Base-by-base conservation (phyloP, 2,329 filamentous ascomycete species). In the Penicillium digitatum region DNA sequence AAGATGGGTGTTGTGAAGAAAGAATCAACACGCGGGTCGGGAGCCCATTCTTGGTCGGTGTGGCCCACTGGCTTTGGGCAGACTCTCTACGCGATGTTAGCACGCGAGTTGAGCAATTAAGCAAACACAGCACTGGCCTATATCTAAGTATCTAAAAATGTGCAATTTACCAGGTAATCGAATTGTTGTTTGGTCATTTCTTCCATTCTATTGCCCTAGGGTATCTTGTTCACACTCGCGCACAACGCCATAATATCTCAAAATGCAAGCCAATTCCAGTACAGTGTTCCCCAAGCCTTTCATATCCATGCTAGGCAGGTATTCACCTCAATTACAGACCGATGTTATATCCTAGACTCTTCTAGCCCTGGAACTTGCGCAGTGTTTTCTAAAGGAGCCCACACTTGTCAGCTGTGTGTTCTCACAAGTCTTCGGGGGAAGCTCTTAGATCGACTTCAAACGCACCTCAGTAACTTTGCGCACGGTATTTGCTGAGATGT, bases 391-490 rank as follows among this genome's bases (percentile, higher is more conserved):
- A 60, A 4, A 51, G 20, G 37, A 54, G 14, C 20, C 24, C 48
- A 52, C 61, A 35, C 20, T 4, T 44, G 45, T 59, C 22, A 62
- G 53, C 22, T 10, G 11, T 27, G 8, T 26, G 6, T 38, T 50
- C 38, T 20, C 24, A 31, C 16, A 12, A 34, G 9, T 22, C 34
- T 42, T 35, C 26, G 12, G n/a, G 37, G 11, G 24, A 27, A 14
- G 27, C 22, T 37, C 12, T 34, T 31, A 24, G 18, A 44, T 18
- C 12, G 31, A 29, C 18, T 20, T 22, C 12, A 6, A 43, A 54
- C 83, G 57, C 76, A 90, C 88, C 72, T 87, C 84, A 2, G 89
- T 88, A 44, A 89, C 89, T 70, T 88, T 92, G 70, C 85, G 85
- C 46, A 95, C 82, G 58, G 87, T 88, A 66, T 85, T 85, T 2